Percentiles rank a stretch among this genome's conserved stretches.
Conservation (phyloP, 352 stramenopile genomes). For the Phytophthora crassamura region DNA sequence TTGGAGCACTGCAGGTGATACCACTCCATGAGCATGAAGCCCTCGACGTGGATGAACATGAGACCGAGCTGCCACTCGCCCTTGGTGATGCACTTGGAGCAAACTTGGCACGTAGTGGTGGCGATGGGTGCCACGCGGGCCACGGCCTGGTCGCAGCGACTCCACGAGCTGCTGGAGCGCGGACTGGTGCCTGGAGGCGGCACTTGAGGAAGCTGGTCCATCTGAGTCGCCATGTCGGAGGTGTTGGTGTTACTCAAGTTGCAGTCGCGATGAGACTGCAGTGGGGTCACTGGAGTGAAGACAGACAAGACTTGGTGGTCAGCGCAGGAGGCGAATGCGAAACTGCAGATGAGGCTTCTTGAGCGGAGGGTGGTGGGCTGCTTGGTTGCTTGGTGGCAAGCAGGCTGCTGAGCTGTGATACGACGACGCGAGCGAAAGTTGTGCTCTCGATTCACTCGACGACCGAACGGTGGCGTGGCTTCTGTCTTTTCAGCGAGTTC, state of each 20-base stretch:
- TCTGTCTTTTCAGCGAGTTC: slow-evolving; percentile 36
- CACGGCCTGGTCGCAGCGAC: slow-evolving; percentile 81
- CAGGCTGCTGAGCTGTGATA: slow-evolving; percentile 6
- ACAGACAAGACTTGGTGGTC: slow-evolving; percentile 26
- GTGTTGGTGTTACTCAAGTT: slow-evolving; percentile 13
- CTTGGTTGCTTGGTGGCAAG: slow-evolving; percentile 4
- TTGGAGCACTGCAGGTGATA: slow-evolving; percentile 74
- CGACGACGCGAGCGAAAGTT: slow-evolving; percentile 36
- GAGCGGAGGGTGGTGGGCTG: background rate
- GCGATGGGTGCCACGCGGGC: slow-evolving; percentile 72
- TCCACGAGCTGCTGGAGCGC: slow-evolving; percentile 71
- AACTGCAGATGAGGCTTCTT: slow-evolving; percentile 36
- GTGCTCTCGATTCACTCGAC: slow-evolving; percentile 21
- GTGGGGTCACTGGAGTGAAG: background rate
- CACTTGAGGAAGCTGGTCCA: slow-evolving; percentile 48
- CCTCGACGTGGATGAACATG: slow-evolving; percentile 89
- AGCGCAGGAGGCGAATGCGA: slow-evolving; percentile 21
- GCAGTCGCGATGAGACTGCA: slow-evolving; percentile 22
- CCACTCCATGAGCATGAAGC: slow-evolving; percentile 91
- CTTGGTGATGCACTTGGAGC: slow-evolving; percentile 60
- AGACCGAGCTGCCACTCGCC: slow-evolving; percentile 78
- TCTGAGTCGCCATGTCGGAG: slow-evolving; percentile 45
- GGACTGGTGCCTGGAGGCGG: slow-evolving; percentile 39
- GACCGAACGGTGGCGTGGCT: background rate
- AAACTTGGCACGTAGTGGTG: slow-evolving; percentile 84